Evolutionary conservation across 2,329 filamentous ascomycete species (phyloP).

Genomic region (Pseudogymnoascus pannorum): DNA sequence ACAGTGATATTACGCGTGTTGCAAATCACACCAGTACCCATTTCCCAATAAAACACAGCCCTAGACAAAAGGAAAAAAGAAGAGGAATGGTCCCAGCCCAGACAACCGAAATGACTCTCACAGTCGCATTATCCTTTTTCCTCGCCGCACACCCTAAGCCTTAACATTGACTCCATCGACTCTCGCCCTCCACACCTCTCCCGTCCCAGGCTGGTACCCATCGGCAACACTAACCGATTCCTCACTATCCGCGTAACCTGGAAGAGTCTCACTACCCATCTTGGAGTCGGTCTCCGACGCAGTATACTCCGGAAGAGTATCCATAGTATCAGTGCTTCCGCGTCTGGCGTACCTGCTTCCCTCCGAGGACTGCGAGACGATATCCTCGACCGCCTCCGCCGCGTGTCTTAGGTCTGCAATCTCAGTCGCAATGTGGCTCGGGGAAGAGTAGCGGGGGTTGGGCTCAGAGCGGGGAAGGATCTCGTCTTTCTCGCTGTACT

Average conservation of each 20-base stretch:
- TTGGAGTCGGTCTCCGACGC: neutral
- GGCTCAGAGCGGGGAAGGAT: neutral
- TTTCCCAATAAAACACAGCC: neutral
- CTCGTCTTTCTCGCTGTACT: constrained; percentile 1
- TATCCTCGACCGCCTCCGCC: neutral
- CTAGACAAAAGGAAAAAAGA: neutral
- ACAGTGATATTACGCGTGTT: constrained; percentile 6
- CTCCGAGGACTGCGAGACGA: neutral
- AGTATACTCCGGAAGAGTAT: neutral
- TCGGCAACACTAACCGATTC: neutral
- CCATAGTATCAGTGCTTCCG: neutral
- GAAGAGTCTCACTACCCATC: neutral
- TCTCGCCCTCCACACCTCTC: constrained; percentile 1
- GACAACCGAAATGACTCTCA: neutral
- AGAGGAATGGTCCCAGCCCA: constrained; percentile 1
- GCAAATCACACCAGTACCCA: neutral
- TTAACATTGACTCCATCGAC: constrained; percentile 1
- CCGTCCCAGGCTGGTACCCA: constrained; percentile 4
- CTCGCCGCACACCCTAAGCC: neutral
- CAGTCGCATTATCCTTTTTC: neutral
- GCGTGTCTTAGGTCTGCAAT: neutral
- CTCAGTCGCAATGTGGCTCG: neutral
- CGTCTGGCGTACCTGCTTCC: neutral
- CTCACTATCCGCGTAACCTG: neutral
- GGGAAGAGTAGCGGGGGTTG: neutral